Evolutionary conservation across 1,284 basidiomycete species (phyloP), one percentile per base, ranked within the genome.

Genomic region (Porodaedalea pini): DNA sequence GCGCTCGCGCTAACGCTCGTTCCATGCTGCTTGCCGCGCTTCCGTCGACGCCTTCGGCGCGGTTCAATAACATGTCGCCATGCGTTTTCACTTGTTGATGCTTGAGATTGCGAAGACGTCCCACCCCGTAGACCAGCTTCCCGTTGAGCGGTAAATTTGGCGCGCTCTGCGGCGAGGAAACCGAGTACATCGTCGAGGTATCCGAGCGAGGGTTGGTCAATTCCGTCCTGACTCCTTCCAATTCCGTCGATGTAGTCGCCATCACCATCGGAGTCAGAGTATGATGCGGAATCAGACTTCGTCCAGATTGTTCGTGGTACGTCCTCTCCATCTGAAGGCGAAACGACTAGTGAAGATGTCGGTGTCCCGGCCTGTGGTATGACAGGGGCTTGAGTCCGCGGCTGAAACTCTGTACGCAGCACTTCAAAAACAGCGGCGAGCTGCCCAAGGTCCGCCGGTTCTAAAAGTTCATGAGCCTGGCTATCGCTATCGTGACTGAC

Each of bases 381-480:
- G 15, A 37, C 50, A 52, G 48, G 41, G 50, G 34, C 40, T 47
- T 65, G 63, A 43, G 63, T 57, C 64, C 73, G 66, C 45, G 71
- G 71, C 58, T 66, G 66, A 13, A 75, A 80, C 59, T 83, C 82
- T 4, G 82, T 78, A 21, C 75, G 78, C 69, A 86, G 76, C 57
- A 82, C 88, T 41, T 86, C 79, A 56, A 91, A 81, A 40, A 91
- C 85, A 51, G 81, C 77, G 13, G 76, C 79, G 70, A 91, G 90
- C 17, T 86, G 84, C 11, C 88, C 88, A 19, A 90, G 76, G 71
- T 90, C 87, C 45, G 88, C 88, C 60, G 81, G 78, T 71, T 89
- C 87, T 82, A 64, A n/a, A 59, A 59, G 54, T 53, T 36, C 29
- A 27, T 27, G 19, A 49, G 23, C 32, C 57, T 39, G 47, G 44